Conservation (phyloP, 2,329 filamentous ascomycete species). For the Aspergillus quadrilineatus region DNA sequence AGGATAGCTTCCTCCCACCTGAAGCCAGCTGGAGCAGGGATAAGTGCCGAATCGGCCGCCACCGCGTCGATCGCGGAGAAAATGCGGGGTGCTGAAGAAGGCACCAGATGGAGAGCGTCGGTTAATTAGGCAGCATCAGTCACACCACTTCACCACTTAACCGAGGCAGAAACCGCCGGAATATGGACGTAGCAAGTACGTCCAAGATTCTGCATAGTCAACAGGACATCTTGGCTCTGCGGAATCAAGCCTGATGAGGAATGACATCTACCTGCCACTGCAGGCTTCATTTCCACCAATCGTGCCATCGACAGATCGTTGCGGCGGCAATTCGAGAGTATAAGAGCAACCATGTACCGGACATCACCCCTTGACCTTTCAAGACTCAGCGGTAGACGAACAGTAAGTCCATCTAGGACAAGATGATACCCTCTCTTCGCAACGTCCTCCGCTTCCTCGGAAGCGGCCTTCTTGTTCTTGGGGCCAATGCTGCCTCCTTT, state of each 20-base stretch:
- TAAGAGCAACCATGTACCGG: not conserved
- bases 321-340: not conserved
- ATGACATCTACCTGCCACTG: not conserved
- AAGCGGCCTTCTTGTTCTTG: not conserved
- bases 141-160: not conserved
- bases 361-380: not conserved
- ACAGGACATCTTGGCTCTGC: not conserved
- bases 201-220: not conserved
- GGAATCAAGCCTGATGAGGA: not conserved
- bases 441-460: not conserved
- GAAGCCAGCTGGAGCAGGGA: not conserved
- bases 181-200: too few species aligned
- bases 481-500: constrained; percentile 1
- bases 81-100: constrained; percentile 8
- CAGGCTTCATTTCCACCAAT: constrained; percentile 10
- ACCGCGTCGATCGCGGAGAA: constrained; percentile 7
- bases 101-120: not conserved
- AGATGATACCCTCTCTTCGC: not conserved
- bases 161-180: not conserved
- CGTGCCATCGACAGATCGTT: not conserved
- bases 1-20: not conserved
- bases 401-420: not conserved
- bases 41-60: not conserved
- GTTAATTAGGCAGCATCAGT: not conserved
- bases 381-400: not conserved